Evolutionary conservation across 2,329 filamentous ascomycete species (phyloP), one percentile per base, ranked within the genome.

Genomic region (Xylaria polymorpha): DNA sequence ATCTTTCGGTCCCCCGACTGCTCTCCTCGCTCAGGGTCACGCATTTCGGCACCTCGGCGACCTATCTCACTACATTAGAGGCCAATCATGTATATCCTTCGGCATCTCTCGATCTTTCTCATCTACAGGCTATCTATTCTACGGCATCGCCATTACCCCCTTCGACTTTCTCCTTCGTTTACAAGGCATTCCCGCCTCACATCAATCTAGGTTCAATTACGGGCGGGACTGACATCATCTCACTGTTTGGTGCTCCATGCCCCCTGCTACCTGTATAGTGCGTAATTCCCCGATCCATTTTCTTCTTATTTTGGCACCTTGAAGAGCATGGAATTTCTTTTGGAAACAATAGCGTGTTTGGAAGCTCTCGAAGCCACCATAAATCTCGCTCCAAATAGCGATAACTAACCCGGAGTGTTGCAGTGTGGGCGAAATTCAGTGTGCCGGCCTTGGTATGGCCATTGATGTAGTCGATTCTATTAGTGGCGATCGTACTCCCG

Each of bases 171-270:
- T 85, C 88, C 66, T 98, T 97, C 77, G 90, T 98, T 62, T 98
- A 98, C 82, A 83, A 87, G 32, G 91, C 92, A 1, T 97, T 98
- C 77, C 94, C 94, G 1, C 77, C 87, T 0, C 84, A 87, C n/a
- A 85, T 98, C 73, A 95, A 98, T 80, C 88, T 98, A 8, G 94
- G 91, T 58, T 97, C 93, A 66, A 98, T 99, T 77, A 98, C 95
- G 0, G 96, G 96, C 44, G 96, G 95, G 59, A 98, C 95, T 3
- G 96, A 99, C 79, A 98, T 98, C 75, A 93, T 98, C 72, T 97
- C 94, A 0, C 88, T 98, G 41, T 99, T 98, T 76, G 95, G 94
- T 51, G 91, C 93, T 0, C 92, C 94, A 0, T 95, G 91, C 64
- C 91, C 92, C 0, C 84, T 94, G 4, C 84, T 93, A 0, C 92